Evolutionary conservation across 108 stramenopile genomes (phyloP).

Genomic region (Hondaea fermentalgiana): DNA sequence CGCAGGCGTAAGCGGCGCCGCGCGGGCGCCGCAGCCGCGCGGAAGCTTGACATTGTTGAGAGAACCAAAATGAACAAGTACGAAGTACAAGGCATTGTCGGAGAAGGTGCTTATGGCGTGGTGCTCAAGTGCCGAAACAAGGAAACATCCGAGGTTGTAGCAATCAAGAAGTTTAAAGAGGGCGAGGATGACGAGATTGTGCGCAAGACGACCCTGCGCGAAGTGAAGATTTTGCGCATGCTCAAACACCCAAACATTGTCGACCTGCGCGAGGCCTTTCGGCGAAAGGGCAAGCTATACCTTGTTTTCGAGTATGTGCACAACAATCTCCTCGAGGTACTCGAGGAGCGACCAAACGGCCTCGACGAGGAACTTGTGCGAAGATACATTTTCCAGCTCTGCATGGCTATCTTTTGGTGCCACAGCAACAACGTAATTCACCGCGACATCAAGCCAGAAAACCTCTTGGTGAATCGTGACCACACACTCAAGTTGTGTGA

Average conservation of each 20-base stretch:
- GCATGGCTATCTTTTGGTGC: constrained; percentile 58
- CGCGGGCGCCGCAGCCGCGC: too few relatives aligned
- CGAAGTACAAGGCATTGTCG: constrained; percentile 58
- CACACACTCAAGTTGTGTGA: constrained; percentile 60
- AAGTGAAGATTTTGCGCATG: constrained; percentile 60
- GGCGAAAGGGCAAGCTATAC: constrained; percentile 50
- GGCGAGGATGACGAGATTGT: constrained; percentile 43
- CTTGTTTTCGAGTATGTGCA: constrained; percentile 62
- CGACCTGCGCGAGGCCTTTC: constrained; percentile 51
- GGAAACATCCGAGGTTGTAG: constrained; percentile 36
- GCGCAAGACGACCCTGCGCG: constrained; percentile 54
- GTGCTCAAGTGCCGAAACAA: constrained; percentile 57
- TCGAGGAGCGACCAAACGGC: constrained; percentile 45
- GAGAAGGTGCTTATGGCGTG: constrained; percentile 61
- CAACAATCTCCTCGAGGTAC: constrained; percentile 54
- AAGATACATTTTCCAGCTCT: constrained; percentile 53
- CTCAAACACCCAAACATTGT: constrained; percentile 56
- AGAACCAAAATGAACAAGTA: constrained; percentile 50
- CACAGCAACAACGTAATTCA: constrained; percentile 54
- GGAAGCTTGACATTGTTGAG: not conserved
- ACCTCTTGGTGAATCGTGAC: constrained; percentile 44
- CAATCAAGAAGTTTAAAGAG: constrained; percentile 61
- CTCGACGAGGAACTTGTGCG: constrained; percentile 22
- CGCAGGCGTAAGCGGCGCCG: too few relatives aligned
- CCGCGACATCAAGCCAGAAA: constrained; percentile 64